A percentile compares a stretch with the other conserved stretches of the same genome.
Evolutionary conservation across 2,329 filamentous ascomycete genomes (phyloP).

Genomic region (Curvularia eragrostidis): DNA sequence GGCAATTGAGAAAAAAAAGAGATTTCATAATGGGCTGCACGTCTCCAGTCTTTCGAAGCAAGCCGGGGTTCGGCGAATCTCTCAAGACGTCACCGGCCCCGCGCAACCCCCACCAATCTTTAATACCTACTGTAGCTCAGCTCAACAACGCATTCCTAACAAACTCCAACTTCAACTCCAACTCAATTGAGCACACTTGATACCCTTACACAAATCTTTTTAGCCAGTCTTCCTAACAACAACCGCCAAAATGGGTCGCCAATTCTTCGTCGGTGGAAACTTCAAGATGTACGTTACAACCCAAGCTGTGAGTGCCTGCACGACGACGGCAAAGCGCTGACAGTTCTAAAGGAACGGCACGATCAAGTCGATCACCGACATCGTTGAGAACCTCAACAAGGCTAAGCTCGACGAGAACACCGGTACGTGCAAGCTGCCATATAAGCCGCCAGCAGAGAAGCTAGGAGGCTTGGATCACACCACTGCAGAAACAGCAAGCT

Average conservation of each 20-base stretch:
- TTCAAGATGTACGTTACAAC: constrained; percentile 84
- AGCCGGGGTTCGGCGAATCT: constrained; percentile 41
- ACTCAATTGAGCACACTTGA: constrained; percentile 11
- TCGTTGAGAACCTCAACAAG: constrained; percentile 87
- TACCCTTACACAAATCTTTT: constrained; percentile 15
- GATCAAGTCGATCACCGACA: constrained; percentile 84
- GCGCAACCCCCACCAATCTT: constrained; percentile 24
- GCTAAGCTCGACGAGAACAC: constrained; percentile 78
- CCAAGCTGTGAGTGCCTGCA: constrained; percentile 31
- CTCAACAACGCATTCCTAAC: constrained; percentile 30
- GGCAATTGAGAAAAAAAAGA: constrained; percentile 7
- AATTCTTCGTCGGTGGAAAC: constrained; percentile 98
- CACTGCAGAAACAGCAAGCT: constrained; percentile 9
- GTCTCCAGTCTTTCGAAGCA: constrained; percentile 38
- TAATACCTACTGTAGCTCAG: constrained; percentile 37
- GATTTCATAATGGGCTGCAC: constrained; percentile 24
- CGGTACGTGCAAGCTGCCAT: constrained; percentile 58
- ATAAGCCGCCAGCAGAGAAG: neutral
- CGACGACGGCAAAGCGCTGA: constrained; percentile 22
- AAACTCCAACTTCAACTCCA: constrained; percentile 21
- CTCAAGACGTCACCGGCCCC: constrained; percentile 32
- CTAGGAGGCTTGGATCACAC: neutral
- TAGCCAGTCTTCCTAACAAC: constrained; percentile 13
- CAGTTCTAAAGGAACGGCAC: constrained; percentile 80
- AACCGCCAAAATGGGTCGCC: constrained; percentile 81